These are phyloP conservation scores for Mortierella sp. DNA, from an alignment of 371 early-diverging fungal species.

Conservation along the genomic window DNA sequence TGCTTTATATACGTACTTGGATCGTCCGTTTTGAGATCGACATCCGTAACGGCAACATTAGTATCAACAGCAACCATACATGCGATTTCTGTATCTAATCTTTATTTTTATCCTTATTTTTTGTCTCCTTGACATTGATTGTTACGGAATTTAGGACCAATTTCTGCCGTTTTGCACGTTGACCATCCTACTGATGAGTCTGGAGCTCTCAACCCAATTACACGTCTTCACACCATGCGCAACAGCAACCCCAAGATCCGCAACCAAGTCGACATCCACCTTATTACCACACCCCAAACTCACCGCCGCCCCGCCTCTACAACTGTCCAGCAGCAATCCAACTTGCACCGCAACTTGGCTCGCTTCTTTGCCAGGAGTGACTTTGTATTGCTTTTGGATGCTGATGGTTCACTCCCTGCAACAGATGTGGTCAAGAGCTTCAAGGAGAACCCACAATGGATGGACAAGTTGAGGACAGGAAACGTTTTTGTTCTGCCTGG, in stretches of 20 bases:
- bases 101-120: not conserved
- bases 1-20: not conserved
- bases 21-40: not conserved
- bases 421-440: constrained; percentile 41
- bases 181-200: constrained; percentile 37
- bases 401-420: constrained; percentile 57
- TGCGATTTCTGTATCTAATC: not conserved
- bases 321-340: constrained; percentile 38
- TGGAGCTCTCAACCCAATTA: constrained; percentile 36
- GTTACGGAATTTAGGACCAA: constrained; percentile 57
- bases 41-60: too few relatives aligned
- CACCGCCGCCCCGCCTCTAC: constrained; percentile 37
- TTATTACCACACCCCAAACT: constrained; percentile 59
- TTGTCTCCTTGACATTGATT: not conserved
- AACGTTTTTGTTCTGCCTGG: constrained; percentile 73
- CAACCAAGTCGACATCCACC: constrained; percentile 66
- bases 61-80: too few relatives aligned
- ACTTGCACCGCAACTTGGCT: constrained; percentile 65
- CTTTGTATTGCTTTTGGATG: constrained; percentile 59
- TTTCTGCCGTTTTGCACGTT: constrained; percentile 65
- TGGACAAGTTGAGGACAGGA: constrained; percentile 60
- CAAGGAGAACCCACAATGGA: constrained; percentile 37
- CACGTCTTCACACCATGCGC: constrained; percentile 56
- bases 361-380: constrained; percentile 69
- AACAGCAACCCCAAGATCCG: constrained; percentile 58